Conservation (phyloP, 441 rosid genomes). For the Erodium chrysanthum region DNA sequence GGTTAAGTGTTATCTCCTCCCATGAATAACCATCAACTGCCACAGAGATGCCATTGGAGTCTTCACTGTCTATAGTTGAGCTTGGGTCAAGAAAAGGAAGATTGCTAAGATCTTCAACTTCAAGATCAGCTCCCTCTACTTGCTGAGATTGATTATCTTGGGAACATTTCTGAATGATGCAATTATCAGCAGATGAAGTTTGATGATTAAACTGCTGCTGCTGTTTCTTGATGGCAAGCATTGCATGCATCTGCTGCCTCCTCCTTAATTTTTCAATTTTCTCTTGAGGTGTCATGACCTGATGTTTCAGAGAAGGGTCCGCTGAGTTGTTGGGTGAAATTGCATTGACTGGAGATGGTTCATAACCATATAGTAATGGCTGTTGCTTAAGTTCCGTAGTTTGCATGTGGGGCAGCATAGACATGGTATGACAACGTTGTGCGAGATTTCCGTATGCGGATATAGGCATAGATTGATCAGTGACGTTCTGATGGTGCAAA, state of each 20-base stretch:
- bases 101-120: constrained; percentile 33
- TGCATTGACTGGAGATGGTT: constrained; percentile 35
- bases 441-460: constrained; percentile 40
- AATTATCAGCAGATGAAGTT: constrained; percentile 32
- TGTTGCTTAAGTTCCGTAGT: constrained; percentile 40
- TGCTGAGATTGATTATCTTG: constrained; percentile 40
- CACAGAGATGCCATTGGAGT: constrained; percentile 36
- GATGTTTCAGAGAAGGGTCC: constrained; percentile 37
- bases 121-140: constrained; percentile 38
- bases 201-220: constrained; percentile 57
- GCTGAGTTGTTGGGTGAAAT: constrained; percentile 30
- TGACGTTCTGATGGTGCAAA: constrained; percentile 40
- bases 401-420: constrained; percentile 40
- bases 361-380: constrained; percentile 41
- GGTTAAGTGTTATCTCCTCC: constrained; percentile 45
- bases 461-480: constrained; percentile 38
- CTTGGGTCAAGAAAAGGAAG: constrained; percentile 46
- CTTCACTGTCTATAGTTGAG: constrained; percentile 50
- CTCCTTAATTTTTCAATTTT: constrained; percentile 82
- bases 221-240: constrained; percentile 91
- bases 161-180: constrained; percentile 26
- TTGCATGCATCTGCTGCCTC: constrained; percentile 91
- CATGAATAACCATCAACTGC: constrained; percentile 38
- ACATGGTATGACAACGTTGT: constrained; percentile 48
- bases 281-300: constrained; percentile 82